A percentile compares a stretch with the other conserved stretches of the same genome.
Evolutionary conservation across 257 asterid species (phyloP).

Genomic region (Nicotiana otophora): DNA sequence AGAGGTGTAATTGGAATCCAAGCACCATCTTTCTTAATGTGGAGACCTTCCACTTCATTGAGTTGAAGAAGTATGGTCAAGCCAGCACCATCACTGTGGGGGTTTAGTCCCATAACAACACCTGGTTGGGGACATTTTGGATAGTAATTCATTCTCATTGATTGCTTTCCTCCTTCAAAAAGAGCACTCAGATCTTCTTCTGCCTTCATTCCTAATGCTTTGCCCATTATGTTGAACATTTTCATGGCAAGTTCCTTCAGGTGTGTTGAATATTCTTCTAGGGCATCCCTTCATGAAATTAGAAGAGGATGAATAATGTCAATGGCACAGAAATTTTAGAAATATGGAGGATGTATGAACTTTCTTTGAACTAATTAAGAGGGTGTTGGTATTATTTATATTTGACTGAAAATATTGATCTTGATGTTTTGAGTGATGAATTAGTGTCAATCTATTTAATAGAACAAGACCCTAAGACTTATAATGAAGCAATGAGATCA

Average conservation of each 20-base stretch:
- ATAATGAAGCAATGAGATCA: too few species aligned
- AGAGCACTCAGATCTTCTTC: not conserved
- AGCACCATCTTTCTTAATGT: not conserved
- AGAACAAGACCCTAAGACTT: too few species aligned
- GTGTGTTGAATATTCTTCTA: not conserved
- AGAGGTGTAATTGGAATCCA: conserved; percentile 13
- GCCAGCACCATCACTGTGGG: conserved; percentile 14
- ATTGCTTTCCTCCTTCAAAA: not conserved
- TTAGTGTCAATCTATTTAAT: too few species aligned
- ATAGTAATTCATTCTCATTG: conserved; percentile 1
- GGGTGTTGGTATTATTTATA: too few species aligned
- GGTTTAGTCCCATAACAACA: not conserved
- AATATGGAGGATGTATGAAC: too few species aligned
- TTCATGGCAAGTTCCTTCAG: not conserved
- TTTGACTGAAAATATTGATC: too few species aligned
- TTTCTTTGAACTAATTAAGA: too few species aligned
- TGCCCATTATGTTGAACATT: not conserved
- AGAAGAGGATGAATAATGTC: not conserved
- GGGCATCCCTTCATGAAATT: not conserved
- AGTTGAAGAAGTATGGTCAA: conserved; percentile 13
- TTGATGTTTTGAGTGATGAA: too few species aligned
- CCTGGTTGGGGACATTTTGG: conserved; percentile 10
- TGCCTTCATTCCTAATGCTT: not conserved
- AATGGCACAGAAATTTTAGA: not conserved
- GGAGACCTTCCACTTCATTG: conserved; percentile 8